Evolutionary conservation across 306 rosid genomes (phyloP).

Genomic region (Astragalus glycyphyllos): DNA sequence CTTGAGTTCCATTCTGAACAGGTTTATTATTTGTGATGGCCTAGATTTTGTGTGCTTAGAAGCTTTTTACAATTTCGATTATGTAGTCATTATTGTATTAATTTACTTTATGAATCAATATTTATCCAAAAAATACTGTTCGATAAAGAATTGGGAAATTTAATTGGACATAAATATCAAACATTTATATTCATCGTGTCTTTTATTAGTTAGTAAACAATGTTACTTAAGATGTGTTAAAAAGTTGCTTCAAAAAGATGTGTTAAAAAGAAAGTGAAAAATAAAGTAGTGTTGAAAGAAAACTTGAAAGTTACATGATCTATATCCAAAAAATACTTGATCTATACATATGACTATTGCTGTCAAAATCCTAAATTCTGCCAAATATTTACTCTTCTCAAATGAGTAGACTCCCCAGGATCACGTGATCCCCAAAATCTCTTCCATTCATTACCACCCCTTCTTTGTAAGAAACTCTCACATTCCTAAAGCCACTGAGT

Average conservation of each 20-base stretch:
- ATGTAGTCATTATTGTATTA: neutral
- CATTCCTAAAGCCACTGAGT: conserved; percentile 57
- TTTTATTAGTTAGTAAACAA: neutral
- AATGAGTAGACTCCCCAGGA: conserved; percentile 57
- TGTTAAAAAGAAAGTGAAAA: neutral
- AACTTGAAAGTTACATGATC: conserved; percentile 24
- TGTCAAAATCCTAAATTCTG: conserved; percentile 33
- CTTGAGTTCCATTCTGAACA: no score
- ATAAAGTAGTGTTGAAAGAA: neutral
- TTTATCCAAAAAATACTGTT: neutral
- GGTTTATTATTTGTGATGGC: neutral
- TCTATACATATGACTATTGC: conserved; percentile 22
- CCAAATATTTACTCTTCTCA: conserved; percentile 46
- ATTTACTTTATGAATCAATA: neutral
- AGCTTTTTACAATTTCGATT: neutral
- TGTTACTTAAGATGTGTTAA: neutral
- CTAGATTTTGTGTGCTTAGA: neutral
- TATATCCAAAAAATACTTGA: conserved; percentile 26
- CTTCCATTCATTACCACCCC: conserved; percentile 38
- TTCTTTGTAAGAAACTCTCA: conserved; percentile 56
- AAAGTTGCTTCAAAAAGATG: no score
- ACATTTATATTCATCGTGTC: neutral
- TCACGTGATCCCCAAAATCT: conserved; percentile 68
- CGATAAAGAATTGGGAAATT: neutral
- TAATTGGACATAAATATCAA: neutral